phyloP scores from a whole-genome alignment of 1,139 yeast genomes.

The Saccharomyces uvarum region DNA sequence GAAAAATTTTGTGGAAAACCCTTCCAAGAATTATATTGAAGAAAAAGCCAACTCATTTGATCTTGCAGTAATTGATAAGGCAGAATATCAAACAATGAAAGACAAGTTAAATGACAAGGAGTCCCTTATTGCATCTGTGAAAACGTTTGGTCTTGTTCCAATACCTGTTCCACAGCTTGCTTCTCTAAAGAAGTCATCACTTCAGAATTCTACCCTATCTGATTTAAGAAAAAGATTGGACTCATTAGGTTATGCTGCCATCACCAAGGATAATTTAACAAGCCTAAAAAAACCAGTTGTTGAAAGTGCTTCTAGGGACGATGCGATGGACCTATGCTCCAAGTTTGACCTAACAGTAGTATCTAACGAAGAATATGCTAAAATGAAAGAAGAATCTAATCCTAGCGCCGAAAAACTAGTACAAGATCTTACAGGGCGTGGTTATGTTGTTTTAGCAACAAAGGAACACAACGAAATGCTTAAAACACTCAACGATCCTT shows the following conservation, averaged over 20 bases:
- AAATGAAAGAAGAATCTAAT: constrained; percentile 12
- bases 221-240: neutral
- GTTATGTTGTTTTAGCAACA: constrained; percentile 29
- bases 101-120: neutral
- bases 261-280: constrained; percentile 18
- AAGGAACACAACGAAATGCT: constrained; percentile 29
- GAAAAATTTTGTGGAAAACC: constrained; percentile 1
- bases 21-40: constrained; percentile 5
- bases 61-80: neutral
- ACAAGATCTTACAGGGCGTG: constrained; percentile 13
- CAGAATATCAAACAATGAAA: constrained; percentile 4
- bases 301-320: constrained; percentile 15
- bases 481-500: constrained; percentile 22
- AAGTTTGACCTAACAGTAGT: constrained; percentile 8
- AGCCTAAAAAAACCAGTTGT: constrained; percentile 17
- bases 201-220: neutral
- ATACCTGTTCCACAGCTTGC: constrained; percentile 5
- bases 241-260: neutral
- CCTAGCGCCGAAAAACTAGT: constrained; percentile 18
- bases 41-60: constrained; percentile 2
- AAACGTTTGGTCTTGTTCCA: constrained; percentile 7
- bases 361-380: constrained; percentile 19
- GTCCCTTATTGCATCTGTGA: neutral
- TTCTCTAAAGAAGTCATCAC: constrained; percentile 1
- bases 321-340: constrained; percentile 5